Conservation (phyloP, 768 basidiomycete genomes). For the Boletus rufocinnamomeus region DNA sequence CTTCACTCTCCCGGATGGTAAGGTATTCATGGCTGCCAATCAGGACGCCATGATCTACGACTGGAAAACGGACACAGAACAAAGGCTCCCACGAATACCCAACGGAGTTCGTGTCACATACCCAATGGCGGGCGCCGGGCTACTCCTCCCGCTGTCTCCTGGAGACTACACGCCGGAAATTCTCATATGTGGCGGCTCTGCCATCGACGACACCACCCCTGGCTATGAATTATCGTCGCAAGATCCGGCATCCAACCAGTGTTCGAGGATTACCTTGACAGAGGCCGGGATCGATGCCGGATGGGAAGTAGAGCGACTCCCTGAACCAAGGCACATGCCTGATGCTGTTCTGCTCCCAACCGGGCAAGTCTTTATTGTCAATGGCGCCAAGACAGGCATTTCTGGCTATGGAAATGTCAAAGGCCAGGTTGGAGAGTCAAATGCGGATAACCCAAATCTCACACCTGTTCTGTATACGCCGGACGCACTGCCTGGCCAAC, state of each 20-base stretch:
- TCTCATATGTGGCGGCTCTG: conserved; percentile 77
- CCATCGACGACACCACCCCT: conserved; percentile 58
- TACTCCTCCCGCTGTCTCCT: conserved; percentile 71
- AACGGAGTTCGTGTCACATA: conserved; percentile 82
- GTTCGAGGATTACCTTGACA: conserved; percentile 67
- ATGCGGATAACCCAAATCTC: conserved; percentile 72
- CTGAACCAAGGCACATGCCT: conserved; percentile 71
- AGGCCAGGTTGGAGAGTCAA: conserved; percentile 69
- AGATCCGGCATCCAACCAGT: conserved; percentile 72
- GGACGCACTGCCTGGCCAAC: conserved; percentile 47
- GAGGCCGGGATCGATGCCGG: conserved; percentile 63
- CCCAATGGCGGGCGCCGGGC: conserved; percentile 74
- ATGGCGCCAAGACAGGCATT: conserved; percentile 73
- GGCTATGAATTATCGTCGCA: conserved; percentile 69
- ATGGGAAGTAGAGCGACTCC: conserved; percentile 79
- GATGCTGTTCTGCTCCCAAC: conserved; percentile 82
- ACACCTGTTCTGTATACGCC: conserved; percentile 74
- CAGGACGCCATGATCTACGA: conserved; percentile 79
- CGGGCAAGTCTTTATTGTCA: conserved; percentile 72
- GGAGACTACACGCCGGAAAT: conserved; percentile 69
- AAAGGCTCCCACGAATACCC: conserved; percentile 63
- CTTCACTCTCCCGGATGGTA: conserved; percentile 69
- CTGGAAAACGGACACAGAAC: conserved; percentile 65
- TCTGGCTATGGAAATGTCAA: conserved; percentile 78
- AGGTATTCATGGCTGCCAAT: conserved; percentile 76